Evolutionary conservation across 352 stramenopile species (phyloP), one percentile per base, ranked within the genome.

Genomic region (Blastocystis sp.): DNA sequence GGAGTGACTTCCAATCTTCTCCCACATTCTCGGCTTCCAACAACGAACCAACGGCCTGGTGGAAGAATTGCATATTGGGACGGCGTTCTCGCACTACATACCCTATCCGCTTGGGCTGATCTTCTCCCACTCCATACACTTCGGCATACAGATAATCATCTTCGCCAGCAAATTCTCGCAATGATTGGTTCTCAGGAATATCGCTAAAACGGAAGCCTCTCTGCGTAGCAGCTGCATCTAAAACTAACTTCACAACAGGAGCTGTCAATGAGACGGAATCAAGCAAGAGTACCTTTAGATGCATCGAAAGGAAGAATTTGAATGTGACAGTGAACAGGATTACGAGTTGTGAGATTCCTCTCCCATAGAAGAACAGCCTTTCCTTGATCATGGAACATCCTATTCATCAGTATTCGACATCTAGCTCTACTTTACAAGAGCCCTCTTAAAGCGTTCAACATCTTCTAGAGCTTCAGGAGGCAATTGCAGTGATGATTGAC

Each of bases 31-130:
- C 71, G 16, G 71, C 27, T 42, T 83, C 71, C 32, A 83, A 42
- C 6, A 83, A 56, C 24, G 71, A 63, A 32, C 71, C 71, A n/a
- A 83, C 71, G 14, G 71, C 71, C 71, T 83, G 71, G 21, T 83
- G 71, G 71, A 83, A 83, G 51, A 83, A 83, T 49, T 83, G 71
- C 71, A 83, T 83, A 4, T 83, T 51, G 9, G 71, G 71, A 65
- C 71, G 71, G 19, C 51, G 43, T 24, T 83, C 71, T 54, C 39
- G 63, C 27, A 83, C 71, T 21, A 83, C 71, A 42, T 83, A 83
- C 4, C 71, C 71, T 16, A 66, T 37, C 11, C 54, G n/a, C 29
- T 83, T 83, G 1, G 71, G 71, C n/a, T 63, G 14, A n/a, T 65
- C 49, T 12, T 42, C 67, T 57, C 32, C n/a, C 19, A 80, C 43